phyloP scores from a whole-genome alignment of 176 grass and related monocot genomes.

The Avena eriantha region DNA sequence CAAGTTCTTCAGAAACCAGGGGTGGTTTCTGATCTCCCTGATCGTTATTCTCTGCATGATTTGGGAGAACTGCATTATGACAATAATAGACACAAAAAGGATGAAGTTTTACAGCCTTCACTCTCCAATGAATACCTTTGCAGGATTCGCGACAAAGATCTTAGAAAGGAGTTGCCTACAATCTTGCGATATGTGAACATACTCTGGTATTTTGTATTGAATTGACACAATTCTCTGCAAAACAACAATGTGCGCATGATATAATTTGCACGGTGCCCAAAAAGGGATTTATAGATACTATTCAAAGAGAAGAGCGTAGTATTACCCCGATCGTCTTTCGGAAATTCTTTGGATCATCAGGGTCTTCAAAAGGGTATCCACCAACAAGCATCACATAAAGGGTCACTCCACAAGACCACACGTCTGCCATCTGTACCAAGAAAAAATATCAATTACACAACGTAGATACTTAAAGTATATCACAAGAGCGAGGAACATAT shows the following conservation, averaged over 20 bases:
- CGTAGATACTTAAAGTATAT: neutral
- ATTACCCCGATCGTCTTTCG: constrained; percentile 76
- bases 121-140: constrained; percentile 56
- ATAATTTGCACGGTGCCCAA: neutral
- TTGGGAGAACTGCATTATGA: constrained; percentile 3
- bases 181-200: constrained; percentile 80
- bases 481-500: neutral
- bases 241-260: neutral
- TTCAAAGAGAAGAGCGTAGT: neutral
- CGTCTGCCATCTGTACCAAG: constrained; percentile 70
- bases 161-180: constrained; percentile 74
- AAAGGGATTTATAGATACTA: neutral
- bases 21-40: constrained; percentile 96
- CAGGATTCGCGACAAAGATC: constrained; percentile 64
- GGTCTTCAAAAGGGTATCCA: constrained; percentile 82
- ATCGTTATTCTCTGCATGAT: constrained; percentile 86
- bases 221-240: constrained; percentile 76
- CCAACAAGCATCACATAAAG: constrained; percentile 87
- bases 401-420: constrained; percentile 84
- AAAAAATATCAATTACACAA: constrained; percentile 12
- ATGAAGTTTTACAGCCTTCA: neutral
- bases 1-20: constrained; percentile 98
- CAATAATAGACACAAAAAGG: neutral
- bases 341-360: constrained; percentile 75
- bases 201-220: constrained; percentile 84